Evolutionary conservation across 345 rosid species (phyloP), one percentile per base, ranked within the genome.

Genomic region (Clarkia xantiana): DNA sequence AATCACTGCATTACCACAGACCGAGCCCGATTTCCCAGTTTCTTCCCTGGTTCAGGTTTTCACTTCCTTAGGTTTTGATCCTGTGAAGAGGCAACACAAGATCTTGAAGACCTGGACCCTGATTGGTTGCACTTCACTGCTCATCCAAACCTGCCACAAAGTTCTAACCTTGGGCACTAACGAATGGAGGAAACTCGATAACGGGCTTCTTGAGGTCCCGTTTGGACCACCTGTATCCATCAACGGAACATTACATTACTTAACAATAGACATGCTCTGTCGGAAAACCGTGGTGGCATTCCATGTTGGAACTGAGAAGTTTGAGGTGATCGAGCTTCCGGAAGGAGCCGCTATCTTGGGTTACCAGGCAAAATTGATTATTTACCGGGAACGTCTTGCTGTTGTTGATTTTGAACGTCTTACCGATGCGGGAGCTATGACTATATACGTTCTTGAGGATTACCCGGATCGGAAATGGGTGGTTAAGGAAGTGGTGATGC

Each of bases 381-480:
- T 42, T 25, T 42, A 11, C n/a, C 43, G 29, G 50, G 62, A 39
- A 14, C 41, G 5, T 29, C 4, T 58, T 22, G 16, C 62, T 14
- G 42, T 49, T 17, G 1, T 49, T 8, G 49, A 42, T 16, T 49
- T 18, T 2, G 62, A 43, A 12, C 62, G 50, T 13, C 55, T 58
- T 2, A 36, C 22, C 12, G 49, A 41, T 42, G 46, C 40, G 20
- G 42, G 22, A 20, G 2, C 1, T 14, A 58, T 58, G 23, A 1
- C 11, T 1, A 14, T 58, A 8, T 42, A 43, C n/a, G n/a, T 49
- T 1, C 55, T 58, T 0, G 49, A 58, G n/a, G n/a, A n/a, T n/a
- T n/a, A n/a, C n/a, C n/a, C n/a, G 19, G 61, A 49, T 50, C 55
- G 14, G 40, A 23, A 15, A n/a, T 58, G 62, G 62, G 49, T 10